Percentiles rank a stretch among this genome's conserved stretches.
phyloP scores from a whole-genome alignment of 1,284 basidiomycete genomes.

The Wolfiporia cocos region DNA sequence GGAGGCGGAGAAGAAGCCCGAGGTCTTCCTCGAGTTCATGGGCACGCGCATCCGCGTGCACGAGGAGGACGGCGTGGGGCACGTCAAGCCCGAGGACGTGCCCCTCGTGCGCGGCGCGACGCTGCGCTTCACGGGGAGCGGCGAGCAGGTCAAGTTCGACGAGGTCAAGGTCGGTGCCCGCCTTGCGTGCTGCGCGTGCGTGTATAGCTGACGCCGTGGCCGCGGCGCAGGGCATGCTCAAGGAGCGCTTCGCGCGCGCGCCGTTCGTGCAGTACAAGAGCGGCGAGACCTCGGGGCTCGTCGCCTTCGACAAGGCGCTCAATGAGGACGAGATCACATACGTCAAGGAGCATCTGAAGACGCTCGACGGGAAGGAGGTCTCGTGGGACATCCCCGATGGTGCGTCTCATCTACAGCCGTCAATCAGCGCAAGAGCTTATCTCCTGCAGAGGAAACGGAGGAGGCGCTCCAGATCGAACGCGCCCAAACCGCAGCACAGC shows the following conservation, averaged over 20 bases:
- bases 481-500: slow-evolving; percentile 57
- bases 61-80: slow-evolving; percentile 61
- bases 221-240: slow-evolving; percentile 59
- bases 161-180: slow-evolving; percentile 71
- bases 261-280: slow-evolving; percentile 68
- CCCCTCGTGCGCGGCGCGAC: slow-evolving; percentile 70
- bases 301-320: slow-evolving; percentile 52
- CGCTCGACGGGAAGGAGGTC: slow-evolving; percentile 55
- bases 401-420: slow-evolving; percentile 26
- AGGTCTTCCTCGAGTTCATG: slow-evolving; percentile 67
- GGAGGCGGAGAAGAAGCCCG: slow-evolving; percentile 42
- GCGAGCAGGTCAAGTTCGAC: slow-evolving; percentile 57
- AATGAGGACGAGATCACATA: slow-evolving; percentile 61
- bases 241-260: slow-evolving; percentile 70
- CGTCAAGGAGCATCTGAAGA: slow-evolving; percentile 56
- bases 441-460: slow-evolving; percentile 49
- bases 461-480: slow-evolving; percentile 68
- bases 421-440: slow-evolving; percentile 1
- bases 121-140: slow-evolving; percentile 69
- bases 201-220: slow-evolving; percentile 6
- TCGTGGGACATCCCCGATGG: slow-evolving; percentile 57
- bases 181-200: too few relatives aligned
- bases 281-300: slow-evolving; percentile 42
- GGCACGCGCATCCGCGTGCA: slow-evolving; percentile 59
- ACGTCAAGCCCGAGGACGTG: slow-evolving; percentile 65